A percentile compares a stretch with the other conserved stretches of the same genome.
phyloP scores from a whole-genome alignment of 306 rosid species.

The Malus orientalis region DNA sequence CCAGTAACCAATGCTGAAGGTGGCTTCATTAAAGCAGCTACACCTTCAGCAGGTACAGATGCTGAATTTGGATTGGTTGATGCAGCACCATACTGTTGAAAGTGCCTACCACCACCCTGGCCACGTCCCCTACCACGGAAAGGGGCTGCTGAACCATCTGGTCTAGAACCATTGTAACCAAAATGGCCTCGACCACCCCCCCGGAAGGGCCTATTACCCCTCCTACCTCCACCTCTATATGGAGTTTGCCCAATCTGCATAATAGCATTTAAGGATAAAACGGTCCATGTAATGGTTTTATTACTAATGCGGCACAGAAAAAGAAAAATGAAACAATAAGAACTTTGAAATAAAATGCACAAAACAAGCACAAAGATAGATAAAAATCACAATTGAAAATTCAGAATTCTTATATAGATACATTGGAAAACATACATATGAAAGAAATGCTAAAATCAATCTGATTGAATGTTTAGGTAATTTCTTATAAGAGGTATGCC shows the following conservation, averaged over 20 bases:
- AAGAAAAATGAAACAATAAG: background rate
- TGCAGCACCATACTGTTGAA: slow-evolving; percentile 41
- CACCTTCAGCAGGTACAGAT: slow-evolving; percentile 35
- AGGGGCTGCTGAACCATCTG: slow-evolving; percentile 29
- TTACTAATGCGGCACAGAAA: slow-evolving; percentile 4
- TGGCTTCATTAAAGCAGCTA: slow-evolving; percentile 23
- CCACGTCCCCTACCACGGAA: slow-evolving; percentile 50
- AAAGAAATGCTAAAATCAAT: background rate
- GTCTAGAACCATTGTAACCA: slow-evolving; percentile 8
- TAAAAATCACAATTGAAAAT: background rate
- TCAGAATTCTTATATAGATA: background rate
- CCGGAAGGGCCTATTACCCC: slow-evolving; percentile 64
- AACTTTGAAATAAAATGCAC: slow-evolving; percentile 1
- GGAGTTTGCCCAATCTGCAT: slow-evolving; percentile 58
- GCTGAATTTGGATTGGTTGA: slow-evolving; percentile 26
- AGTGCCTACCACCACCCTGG: slow-evolving; percentile 52
- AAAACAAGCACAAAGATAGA: background rate
- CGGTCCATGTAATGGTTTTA: slow-evolving; percentile 23
- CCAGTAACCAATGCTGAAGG: slow-evolving; percentile 39
- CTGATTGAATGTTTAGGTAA: background rate
- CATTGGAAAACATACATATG: background rate
- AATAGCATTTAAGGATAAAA: slow-evolving; percentile 36
- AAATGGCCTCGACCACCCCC: slow-evolving; percentile 58
- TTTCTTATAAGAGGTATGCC: background rate
- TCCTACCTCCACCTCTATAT: slow-evolving; percentile 64